A percentile compares a stretch with the other conserved stretches of the same genome.
These are phyloP conservation scores for Agrocybe pediades DNA, from an alignment of 768 basidiomycete genomes.

Conservation along the genomic window DNA sequence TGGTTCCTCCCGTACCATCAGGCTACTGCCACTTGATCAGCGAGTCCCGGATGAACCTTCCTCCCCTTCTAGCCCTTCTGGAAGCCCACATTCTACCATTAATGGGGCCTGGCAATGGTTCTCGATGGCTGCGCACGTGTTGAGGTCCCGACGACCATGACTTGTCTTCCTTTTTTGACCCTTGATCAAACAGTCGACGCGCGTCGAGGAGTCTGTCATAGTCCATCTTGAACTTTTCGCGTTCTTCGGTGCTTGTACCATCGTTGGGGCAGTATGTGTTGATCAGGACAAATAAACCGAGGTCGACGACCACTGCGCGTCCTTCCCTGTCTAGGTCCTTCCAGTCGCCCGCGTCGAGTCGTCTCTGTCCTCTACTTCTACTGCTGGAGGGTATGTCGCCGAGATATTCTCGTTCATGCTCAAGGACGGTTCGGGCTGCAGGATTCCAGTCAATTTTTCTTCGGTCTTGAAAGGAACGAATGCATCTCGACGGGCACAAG, in stretches of 20 bases:
- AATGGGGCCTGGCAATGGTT: slow-evolving; percentile 91
- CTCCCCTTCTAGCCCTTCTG: slow-evolving; percentile 38
- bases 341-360: slow-evolving; percentile 40
- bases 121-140: slow-evolving; percentile 81
- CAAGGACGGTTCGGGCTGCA: slow-evolving; percentile 71
- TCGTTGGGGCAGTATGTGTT: slow-evolving; percentile 95
- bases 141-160: slow-evolving; percentile 94
- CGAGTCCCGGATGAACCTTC: slow-evolving; percentile 66
- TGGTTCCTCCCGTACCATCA: slow-evolving; percentile 48
- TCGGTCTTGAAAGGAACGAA: slow-evolving; percentile 60
- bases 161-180: slow-evolving; percentile 79
- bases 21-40: slow-evolving; percentile 52
- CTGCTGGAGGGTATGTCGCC: slow-evolving; percentile 51
- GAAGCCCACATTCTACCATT: slow-evolving; percentile 43
- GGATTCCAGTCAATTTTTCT: slow-evolving; percentile 68
- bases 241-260: slow-evolving; percentile 71
- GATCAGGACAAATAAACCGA: slow-evolving; percentile 94
- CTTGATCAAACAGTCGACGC: slow-evolving; percentile 67
- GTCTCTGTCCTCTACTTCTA: slow-evolving; percentile 13
- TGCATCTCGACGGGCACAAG: slow-evolving; percentile 68
- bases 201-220: slow-evolving; percentile 81
- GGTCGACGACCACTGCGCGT: slow-evolving; percentile 81
- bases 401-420: slow-evolving; percentile 64
- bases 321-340: slow-evolving; percentile 83
- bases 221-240: slow-evolving; percentile 88